Conservation (phyloP, 2,329 filamentous ascomycete genomes). For the Cladosporium cucumerinum region DNA sequence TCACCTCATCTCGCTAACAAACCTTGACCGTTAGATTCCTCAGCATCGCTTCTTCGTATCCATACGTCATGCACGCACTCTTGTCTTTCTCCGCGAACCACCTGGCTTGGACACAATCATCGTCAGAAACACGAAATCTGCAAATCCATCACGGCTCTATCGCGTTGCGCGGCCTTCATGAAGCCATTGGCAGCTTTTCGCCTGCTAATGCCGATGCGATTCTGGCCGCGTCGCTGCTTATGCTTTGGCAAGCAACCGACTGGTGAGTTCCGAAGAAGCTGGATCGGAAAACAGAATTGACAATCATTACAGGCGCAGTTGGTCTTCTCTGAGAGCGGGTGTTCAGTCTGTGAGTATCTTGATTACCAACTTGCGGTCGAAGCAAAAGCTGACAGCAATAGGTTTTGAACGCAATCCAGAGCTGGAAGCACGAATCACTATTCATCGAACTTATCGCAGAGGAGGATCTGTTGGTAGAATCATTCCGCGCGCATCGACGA, state of each 20-base stretch:
- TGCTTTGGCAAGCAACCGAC: slow-evolving; percentile 95
- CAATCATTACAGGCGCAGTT: slow-evolving; percentile 65
- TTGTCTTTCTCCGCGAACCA: slow-evolving; percentile 94
- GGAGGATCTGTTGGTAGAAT: slow-evolving; percentile 48
- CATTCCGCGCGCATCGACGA: slow-evolving; percentile 21
- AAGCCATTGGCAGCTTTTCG: slow-evolving; percentile 81
- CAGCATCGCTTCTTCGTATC: slow-evolving; percentile 73
- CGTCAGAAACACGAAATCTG: slow-evolving; percentile 79
- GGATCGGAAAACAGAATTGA: slow-evolving; percentile 18
- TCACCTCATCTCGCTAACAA: not conserved
- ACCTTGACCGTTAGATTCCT: slow-evolving; percentile 62
- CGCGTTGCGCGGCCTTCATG: slow-evolving; percentile 82
- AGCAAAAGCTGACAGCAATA: slow-evolving; percentile 38
- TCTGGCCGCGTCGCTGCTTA: slow-evolving; percentile 81
- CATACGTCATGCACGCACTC: slow-evolving; percentile 91
- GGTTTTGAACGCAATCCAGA: slow-evolving; percentile 86
- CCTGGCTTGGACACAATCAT: slow-evolving; percentile 83
- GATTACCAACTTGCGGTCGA: not conserved
- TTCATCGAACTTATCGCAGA: slow-evolving; percentile 79
- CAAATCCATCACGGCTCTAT: slow-evolving; percentile 84
- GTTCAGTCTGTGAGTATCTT: slow-evolving; percentile 70
- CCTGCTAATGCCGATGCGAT: slow-evolving; percentile 85
- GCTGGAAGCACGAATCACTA: slow-evolving; percentile 83
- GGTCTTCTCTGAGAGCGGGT: slow-evolving; percentile 89
- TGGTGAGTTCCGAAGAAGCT: slow-evolving; percentile 64